phyloP scores from a whole-genome alignment of 1,284 basidiomycete species.

The Rhodotorula sp. region DNA sequence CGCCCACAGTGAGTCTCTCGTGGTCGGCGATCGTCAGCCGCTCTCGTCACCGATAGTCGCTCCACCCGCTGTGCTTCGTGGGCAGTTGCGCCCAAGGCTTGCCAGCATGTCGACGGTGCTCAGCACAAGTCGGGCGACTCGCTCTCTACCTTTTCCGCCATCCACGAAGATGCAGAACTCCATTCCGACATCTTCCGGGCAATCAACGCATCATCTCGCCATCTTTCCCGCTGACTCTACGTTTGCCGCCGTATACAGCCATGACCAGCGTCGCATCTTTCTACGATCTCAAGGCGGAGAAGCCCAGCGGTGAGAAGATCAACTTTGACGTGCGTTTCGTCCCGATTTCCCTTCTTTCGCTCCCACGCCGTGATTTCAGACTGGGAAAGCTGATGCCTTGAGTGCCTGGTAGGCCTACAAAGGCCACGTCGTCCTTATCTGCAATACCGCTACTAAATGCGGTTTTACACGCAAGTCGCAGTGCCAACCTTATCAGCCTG shows the following conservation, averaged over 20 bases:
- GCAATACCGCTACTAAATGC: constrained; percentile 56
- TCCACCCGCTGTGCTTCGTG: not conserved
- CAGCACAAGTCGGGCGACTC: too few relatives aligned
- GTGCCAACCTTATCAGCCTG: not conserved
- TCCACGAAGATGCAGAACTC: not conserved
- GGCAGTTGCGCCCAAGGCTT: too few relatives aligned
- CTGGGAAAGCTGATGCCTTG: not conserved
- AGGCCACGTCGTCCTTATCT: constrained; percentile 57
- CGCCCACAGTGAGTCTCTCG: not conserved
- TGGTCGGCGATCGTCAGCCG: too few relatives aligned
- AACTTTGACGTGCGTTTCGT: constrained; percentile 20
- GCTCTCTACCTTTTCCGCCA: too few relatives aligned
- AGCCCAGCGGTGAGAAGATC: constrained; percentile 44
- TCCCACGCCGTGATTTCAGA: not conserved
- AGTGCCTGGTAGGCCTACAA: constrained; percentile 45
- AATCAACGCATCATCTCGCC: not conserved
- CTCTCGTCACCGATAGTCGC: not conserved
- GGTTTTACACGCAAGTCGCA: constrained; percentile 6
- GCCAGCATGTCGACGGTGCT: too few relatives aligned
- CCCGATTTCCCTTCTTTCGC: too few relatives aligned
- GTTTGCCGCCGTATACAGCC: not conserved
- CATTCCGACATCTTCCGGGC: not conserved
- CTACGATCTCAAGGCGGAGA: constrained; percentile 51
- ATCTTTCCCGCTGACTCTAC: not conserved
- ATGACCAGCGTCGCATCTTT: constrained; percentile 44